Conservation (phyloP, 2,329 filamentous ascomycete genomes). For the Fusarium nelsonii region DNA sequence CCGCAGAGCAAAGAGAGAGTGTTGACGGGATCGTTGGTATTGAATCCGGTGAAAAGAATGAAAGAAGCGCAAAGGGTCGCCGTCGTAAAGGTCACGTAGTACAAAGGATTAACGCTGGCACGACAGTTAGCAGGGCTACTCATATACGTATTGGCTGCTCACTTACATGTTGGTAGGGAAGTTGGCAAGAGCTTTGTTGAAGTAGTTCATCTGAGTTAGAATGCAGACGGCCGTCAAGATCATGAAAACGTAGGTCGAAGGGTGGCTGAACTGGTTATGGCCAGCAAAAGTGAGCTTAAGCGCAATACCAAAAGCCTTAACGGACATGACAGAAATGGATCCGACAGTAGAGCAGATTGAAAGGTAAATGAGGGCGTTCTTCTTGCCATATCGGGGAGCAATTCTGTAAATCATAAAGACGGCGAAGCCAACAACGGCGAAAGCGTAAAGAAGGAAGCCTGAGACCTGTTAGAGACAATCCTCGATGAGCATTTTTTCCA, state of each 20-base stretch:
- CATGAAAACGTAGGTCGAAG: constrained; percentile 97
- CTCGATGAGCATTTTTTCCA: not conserved
- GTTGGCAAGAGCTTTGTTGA: constrained; percentile 97
- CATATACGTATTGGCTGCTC: no score
- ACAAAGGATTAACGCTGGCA: constrained; percentile 88
- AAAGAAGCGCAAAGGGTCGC: constrained; percentile 94
- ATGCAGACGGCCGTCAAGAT: constrained; percentile 95
- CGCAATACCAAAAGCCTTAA: constrained; percentile 98
- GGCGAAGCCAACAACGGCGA: constrained; percentile 84
- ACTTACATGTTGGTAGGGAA: constrained; percentile 97
- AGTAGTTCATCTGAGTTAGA: constrained; percentile 99
- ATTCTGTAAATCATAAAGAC: constrained; percentile 96
- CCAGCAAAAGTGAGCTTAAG: constrained; percentile 93
- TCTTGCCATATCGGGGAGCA: constrained; percentile 89
- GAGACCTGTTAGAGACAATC: constrained; percentile 21
- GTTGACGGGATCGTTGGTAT: constrained; percentile 91
- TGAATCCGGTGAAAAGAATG: constrained; percentile 95
- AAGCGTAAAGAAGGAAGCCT: constrained; percentile 93
- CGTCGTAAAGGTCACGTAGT: constrained; percentile 98
- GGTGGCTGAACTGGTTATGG: constrained; percentile 94
- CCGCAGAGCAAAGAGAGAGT: constrained; percentile 92
- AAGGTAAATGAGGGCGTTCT: constrained; percentile 95
- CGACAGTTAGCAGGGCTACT: constrained; percentile 6
- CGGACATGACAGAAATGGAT: constrained; percentile 97
- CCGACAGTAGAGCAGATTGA: constrained; percentile 98